Conservation (phyloP, 2,329 filamentous ascomycete genomes). For the Alternaria sp. region DNA sequence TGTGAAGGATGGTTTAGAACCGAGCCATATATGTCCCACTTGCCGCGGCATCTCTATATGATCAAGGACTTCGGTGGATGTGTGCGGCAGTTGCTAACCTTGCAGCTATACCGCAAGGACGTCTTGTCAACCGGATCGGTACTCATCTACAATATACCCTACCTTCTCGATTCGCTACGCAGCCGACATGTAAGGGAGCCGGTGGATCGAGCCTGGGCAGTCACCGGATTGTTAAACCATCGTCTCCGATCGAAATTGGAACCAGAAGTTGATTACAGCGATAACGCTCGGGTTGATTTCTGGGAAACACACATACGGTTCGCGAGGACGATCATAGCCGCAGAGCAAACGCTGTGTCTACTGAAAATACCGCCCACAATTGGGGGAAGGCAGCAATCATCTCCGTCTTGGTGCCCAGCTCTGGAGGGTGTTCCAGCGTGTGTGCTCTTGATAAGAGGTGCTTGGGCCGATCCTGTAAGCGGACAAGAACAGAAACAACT, state of each 20-base stretch:
- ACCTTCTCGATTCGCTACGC: not conserved
- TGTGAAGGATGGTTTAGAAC: not conserved
- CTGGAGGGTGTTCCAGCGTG: not conserved
- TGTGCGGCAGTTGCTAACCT: fast-evolving
- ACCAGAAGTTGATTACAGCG: not conserved
- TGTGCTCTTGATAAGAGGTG: fast-evolving
- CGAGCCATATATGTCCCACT: not conserved
- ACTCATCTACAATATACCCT: fast-evolving
- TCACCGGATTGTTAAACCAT: not conserved
- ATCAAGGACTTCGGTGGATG: fast-evolving
- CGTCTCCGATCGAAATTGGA: not conserved
- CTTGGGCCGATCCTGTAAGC: fast-evolving
- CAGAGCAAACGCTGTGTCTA: not conserved
- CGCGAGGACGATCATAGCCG: not conserved
- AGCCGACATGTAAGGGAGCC: not conserved
- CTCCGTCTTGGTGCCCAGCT: not conserved
- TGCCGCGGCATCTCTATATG: not conserved
- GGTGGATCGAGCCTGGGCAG: not conserved
- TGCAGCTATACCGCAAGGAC: not conserved
- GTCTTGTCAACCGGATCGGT: not conserved
- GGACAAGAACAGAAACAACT: fast-evolving
- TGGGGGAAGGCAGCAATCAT: not conserved
- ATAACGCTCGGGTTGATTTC: not conserved
- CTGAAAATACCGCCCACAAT: fast-evolving
- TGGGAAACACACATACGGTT: not conserved